Base-by-base conservation (phyloP, 306 rosid species). In the Cicer yamashitae region DNA sequence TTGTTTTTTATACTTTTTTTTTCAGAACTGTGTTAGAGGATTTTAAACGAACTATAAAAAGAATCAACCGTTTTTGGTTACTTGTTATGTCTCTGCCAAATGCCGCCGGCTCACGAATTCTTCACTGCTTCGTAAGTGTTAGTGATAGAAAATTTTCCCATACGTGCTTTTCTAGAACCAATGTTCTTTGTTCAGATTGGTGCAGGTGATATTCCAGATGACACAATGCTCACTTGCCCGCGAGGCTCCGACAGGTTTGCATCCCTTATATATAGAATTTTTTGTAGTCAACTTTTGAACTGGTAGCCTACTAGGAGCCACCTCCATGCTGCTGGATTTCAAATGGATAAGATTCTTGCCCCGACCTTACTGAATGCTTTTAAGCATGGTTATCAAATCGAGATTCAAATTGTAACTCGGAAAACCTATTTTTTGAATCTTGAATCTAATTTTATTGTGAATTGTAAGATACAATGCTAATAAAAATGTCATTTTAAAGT, bases 141-240 rank as follows among this genome's bases (percentile, higher is more conserved):
- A 30, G 41, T 71, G 15, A 56, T 22, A 39, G 51, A 48, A 50
- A 70, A 7, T 60, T 13, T 38, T 67, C 41, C 52, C 72, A 50
- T 70, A 34, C 58, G 77, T 63, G 11, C 77, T 69, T 59, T 57
- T 67, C 70, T 77, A 74, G 62, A 77, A 81, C 43, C 73, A 50
- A 79, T 54, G 67, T 62, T 71, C 83, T 78, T 47, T 84, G 85
- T 83, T 82, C 90, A 91, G 97, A 86, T 94, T 86, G 97, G 98
- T 79, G 97, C 93, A 63, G 97, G 98, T 74, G 97, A 94, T 69
- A 84, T 86, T 81, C 98, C 98, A 1, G 98, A 94, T 77, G 97
- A 94, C 79, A 94, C 98, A 1, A 88, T 87, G 12, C 91, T 94
- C 62, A 25, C 84, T 67, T 91, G 98, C 69, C 82, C 90, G 65